Percentiles rank a stretch among this genome's conserved stretches.
phyloP scores from a whole-genome alignment of 106 monocot species.

The Dendrobium officinale region DNA sequence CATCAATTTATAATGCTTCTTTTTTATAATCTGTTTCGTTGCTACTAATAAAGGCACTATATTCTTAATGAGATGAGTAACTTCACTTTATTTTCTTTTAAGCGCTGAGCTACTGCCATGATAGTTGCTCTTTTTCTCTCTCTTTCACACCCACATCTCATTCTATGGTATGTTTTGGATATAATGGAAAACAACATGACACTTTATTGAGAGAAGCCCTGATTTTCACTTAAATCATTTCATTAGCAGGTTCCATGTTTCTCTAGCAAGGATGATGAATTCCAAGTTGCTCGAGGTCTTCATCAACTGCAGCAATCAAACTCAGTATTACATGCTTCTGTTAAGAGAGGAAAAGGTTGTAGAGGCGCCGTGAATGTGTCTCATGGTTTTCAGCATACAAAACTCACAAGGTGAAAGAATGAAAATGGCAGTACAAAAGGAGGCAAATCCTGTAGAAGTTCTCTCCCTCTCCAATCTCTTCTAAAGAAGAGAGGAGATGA shows the following conservation, averaged over 20 bases:
- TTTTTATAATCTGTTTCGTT: neutral
- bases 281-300: neutral
- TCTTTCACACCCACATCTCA: no score
- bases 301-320: conserved; percentile 3
- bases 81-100: no score
- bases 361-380: neutral
- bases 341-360: conserved; percentile 1
- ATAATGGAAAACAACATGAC: no score
- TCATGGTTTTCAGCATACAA: neutral
- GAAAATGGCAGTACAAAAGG: neutral
- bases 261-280: neutral
- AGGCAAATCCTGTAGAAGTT: neutral
- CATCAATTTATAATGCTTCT: neutral
- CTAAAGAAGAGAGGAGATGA: neutral
- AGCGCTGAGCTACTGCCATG: no score
- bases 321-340: neutral
- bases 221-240: neutral
- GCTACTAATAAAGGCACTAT: neutral
- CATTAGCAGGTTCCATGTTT: neutral
- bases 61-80: neutral
- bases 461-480: neutral
- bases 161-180: no score
- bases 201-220: no score
- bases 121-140: no score
- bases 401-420: neutral